Evolutionary conservation across 1,284 basidiomycete species (phyloP).

Genomic region (Ceratobasidium sp.): DNA sequence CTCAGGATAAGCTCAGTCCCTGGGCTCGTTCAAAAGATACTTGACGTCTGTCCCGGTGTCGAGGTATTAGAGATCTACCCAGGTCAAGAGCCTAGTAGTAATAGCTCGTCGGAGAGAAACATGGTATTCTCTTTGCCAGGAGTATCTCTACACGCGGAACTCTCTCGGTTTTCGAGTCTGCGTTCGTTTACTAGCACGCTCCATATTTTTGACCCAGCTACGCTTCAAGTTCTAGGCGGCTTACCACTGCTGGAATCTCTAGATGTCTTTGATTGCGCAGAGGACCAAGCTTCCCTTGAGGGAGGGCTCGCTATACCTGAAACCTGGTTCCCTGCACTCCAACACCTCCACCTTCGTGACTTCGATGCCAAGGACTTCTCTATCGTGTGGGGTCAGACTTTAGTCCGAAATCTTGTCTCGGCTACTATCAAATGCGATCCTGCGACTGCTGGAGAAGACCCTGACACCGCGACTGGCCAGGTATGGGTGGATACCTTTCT

Average conservation of each 20-base stretch:
- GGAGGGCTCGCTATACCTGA: background rate
- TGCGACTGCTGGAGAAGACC: too few species aligned
- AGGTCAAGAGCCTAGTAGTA: too few species aligned
- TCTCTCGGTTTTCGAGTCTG: background rate
- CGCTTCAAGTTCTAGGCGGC: background rate
- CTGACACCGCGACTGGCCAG: too few species aligned
- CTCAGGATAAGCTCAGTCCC: background rate
- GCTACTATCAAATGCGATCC: background rate
- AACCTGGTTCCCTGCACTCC: background rate
- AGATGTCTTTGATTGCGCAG: background rate
- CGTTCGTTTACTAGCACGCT: conserved; percentile 4
- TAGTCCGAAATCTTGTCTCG: background rate
- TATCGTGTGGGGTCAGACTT: background rate
- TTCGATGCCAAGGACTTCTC: background rate
- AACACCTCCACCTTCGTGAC: background rate
- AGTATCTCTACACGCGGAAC: background rate
- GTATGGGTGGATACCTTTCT: too few species aligned
- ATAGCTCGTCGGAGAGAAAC: background rate
- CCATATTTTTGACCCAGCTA: background rate
- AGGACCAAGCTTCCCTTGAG: too few species aligned
- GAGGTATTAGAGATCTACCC: conserved; percentile 2
- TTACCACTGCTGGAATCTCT: conserved; percentile 11
- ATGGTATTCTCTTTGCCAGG: background rate
- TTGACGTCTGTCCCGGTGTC: background rate
- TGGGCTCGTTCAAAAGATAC: background rate